Conservation (phyloP, 2,329 filamentous ascomycete species). For the Aspergillus versicolor region DNA sequence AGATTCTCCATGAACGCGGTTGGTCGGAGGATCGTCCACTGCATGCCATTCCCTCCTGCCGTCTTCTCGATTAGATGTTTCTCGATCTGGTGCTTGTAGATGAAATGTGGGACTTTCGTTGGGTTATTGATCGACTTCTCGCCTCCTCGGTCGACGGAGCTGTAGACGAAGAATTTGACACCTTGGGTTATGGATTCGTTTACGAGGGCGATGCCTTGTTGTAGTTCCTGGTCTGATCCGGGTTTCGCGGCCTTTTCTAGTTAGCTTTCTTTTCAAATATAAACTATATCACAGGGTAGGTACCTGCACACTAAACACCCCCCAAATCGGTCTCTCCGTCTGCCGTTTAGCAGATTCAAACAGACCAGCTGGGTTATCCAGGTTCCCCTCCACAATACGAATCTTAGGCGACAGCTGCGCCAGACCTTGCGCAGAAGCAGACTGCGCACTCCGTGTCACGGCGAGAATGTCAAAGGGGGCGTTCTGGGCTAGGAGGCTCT, state of each 20-base stretch:
- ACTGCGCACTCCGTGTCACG: slow-evolving; percentile 12
- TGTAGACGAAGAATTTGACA: slow-evolving; percentile 64
- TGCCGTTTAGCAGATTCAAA: slow-evolving; percentile 48
- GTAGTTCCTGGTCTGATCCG: too few species aligned
- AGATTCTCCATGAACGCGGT: slow-evolving; percentile 64
- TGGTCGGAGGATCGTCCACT: slow-evolving; percentile 62
- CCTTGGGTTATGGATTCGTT: slow-evolving; percentile 55
- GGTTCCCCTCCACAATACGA: slow-evolving; percentile 58
- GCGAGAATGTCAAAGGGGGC: slow-evolving; percentile 14
- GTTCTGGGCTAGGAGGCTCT: slow-evolving; percentile 6
- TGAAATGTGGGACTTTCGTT: slow-evolving; percentile 63
- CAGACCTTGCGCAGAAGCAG: slow-evolving; percentile 47
- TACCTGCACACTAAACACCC: slow-evolving; percentile 63
- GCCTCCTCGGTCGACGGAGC: slow-evolving; percentile 63
- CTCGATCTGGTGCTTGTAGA: slow-evolving; percentile 62
- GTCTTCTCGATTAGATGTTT: slow-evolving; percentile 51
- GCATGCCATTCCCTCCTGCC: slow-evolving; percentile 45
- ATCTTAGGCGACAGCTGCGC: slow-evolving; percentile 47
- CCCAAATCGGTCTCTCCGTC: slow-evolving; percentile 50
- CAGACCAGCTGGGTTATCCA: slow-evolving; percentile 52
- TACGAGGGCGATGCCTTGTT: slow-evolving; percentile 57
- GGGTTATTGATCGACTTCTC: slow-evolving; percentile 51
- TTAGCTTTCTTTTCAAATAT: too few species aligned
- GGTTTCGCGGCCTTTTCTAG: too few species aligned
- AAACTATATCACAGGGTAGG: too few species aligned